Percentiles rank a stretch among this genome's conserved stretches.
phyloP scores from a whole-genome alignment of 345 rosid species.

The Lenwebbia sp. region DNA sequence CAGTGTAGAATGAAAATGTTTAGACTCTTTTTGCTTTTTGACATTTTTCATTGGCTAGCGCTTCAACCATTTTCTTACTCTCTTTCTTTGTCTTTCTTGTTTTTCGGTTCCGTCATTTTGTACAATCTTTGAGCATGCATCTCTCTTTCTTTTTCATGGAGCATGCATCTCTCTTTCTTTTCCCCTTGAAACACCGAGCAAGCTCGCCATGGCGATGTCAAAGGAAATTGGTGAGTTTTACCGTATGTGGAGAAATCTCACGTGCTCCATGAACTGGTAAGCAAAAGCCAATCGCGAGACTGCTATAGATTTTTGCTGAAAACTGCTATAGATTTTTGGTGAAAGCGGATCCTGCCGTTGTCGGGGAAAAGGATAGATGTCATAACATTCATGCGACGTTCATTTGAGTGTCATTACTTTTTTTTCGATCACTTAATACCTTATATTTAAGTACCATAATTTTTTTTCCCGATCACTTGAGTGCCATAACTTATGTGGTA shows the following conservation, averaged over 20 bases:
- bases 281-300: neutral
- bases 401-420: too few species aligned
- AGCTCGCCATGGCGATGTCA: neutral
- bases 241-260: neutral
- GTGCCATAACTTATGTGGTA: too few species aligned
- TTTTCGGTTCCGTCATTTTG: neutral
- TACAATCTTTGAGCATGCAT: neutral
- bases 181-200: neutral
- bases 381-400: too few species aligned
- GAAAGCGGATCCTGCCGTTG: neutral
- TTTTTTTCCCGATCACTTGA: too few species aligned
- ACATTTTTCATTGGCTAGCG: neutral
- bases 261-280: neutral
- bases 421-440: too few species aligned
- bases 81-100: neutral
- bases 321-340: neutral
- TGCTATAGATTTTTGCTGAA: too few species aligned
- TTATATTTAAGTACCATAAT: too few species aligned
- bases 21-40: neutral
- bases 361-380: too few species aligned
- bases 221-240: neutral
- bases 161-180: neutral
- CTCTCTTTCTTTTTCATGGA: neutral
- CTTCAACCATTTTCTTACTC: neutral
- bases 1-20: neutral